A percentile compares a stretch with the other conserved stretches of the same genome.
Conservation (phyloP, 2,329 filamentous ascomycete species). For the Huntiella savannae region DNA sequence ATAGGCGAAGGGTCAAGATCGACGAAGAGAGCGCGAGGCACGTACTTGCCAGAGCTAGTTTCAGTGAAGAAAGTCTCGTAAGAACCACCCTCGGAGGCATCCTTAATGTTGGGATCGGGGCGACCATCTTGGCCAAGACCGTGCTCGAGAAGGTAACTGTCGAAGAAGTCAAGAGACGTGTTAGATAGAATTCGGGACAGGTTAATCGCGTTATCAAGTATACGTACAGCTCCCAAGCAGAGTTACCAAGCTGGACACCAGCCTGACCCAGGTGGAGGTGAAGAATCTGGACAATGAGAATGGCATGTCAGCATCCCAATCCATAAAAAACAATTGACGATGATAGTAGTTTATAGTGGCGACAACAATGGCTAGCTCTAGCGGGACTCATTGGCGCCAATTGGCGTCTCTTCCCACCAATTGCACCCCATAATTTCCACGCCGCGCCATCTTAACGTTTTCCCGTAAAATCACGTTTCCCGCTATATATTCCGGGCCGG, state of each 20-base stretch:
- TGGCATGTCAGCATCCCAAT: conserved; percentile 6
- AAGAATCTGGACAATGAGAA: conserved; percentile 29
- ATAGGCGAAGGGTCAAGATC: conserved; percentile 56
- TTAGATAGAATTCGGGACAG: not conserved
- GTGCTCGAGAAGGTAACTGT: conserved; percentile 54
- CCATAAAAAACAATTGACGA: not conserved
- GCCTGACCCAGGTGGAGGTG: conserved; percentile 49
- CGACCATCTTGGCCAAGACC: conserved; percentile 47
- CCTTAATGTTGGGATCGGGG: conserved; percentile 40
- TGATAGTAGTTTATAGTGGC: too few species aligned
- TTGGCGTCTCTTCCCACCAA: too few species aligned
- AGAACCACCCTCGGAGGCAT: conserved; percentile 41
- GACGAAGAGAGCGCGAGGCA: conserved; percentile 53
- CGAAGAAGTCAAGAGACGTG: not conserved
- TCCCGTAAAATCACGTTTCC: too few species aligned
- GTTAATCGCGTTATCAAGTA: conserved; percentile 11
- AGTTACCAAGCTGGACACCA: conserved; percentile 56
- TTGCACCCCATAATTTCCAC: too few species aligned
- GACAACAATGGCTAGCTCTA: too few species aligned
- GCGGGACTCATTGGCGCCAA: too few species aligned
- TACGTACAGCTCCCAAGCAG: conserved; percentile 57
- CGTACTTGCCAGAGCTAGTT: conserved; percentile 52
- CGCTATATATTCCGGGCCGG: too few species aligned
- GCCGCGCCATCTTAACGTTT: too few species aligned
- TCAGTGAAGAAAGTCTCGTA: conserved; percentile 59